Percentiles rank a stretch among this genome's conserved stretches.
phyloP scores from a whole-genome alignment of 257 asterid genomes.

The Eucommia ulmoides region DNA sequence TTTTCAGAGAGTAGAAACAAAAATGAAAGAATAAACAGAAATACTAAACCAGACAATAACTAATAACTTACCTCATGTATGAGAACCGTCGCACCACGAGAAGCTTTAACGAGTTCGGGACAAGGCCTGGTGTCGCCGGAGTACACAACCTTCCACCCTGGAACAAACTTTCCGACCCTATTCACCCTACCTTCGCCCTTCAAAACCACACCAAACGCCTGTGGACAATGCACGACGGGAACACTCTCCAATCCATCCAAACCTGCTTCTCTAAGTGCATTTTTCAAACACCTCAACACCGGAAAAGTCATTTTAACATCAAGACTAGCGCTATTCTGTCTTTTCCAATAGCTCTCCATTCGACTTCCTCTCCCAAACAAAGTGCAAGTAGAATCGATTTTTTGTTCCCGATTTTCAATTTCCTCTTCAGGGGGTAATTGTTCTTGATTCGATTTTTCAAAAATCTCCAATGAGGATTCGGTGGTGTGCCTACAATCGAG shows the following conservation, averaged over 20 bases:
- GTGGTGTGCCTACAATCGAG: conserved; percentile 73
- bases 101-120: conserved; percentile 61
- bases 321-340: conserved; percentile 34
- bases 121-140: conserved; percentile 99
- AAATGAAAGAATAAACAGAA: too few relatives aligned
- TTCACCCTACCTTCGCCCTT: conserved; percentile 52
- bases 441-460: conserved; percentile 26
- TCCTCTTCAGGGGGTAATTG: too few relatives aligned
- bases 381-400: conserved; percentile 17
- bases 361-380: conserved; percentile 53
- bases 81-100: conserved; percentile 75
- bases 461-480: conserved; percentile 38
- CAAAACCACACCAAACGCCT: conserved; percentile 59
- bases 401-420: conserved; percentile 8
- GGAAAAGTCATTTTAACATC: conserved; percentile 27
- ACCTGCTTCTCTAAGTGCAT: conserved; percentile 54
- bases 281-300: conserved; percentile 34
- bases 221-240: conserved; percentile 85
- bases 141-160: conserved; percentile 93
- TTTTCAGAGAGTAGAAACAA: too few relatives aligned
- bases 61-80: conserved; percentile 55
- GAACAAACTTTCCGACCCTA: conserved; percentile 44
- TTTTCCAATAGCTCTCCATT: conserved; percentile 66
- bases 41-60: too few relatives aligned
- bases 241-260: conserved; percentile 55